Evolutionary conservation across 225 moss, liverwort and hornwort species (phyloP), one percentile per base, ranked within the genome.

Genomic region (Anthoceros angustus): DNA sequence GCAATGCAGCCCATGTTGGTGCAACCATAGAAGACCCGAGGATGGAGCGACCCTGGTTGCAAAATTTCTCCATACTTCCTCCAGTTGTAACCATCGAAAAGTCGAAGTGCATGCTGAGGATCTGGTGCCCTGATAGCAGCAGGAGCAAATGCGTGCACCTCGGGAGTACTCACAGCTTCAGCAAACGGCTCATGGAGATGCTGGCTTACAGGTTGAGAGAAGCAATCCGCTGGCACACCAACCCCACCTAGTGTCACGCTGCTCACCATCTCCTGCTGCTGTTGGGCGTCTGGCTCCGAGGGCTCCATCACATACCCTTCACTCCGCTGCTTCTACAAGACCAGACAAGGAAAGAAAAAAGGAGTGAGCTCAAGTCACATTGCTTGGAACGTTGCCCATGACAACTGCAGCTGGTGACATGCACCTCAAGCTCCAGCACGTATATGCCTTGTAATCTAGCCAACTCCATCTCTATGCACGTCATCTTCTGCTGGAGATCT

Each of bases 1-100:
- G 76, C 76, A 40, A 76, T 76, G 66, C 76, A 76, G 62, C 76
- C 76, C 43, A 76, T 76, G 68, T 76, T 76, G 20, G 72, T 62
- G 45, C 76, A 76, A n/a, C 76, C 76, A 72, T 72, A 72, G 39
- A 72, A 76, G 11, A 72, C 66, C 12, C 72, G 69, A 8, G 72
- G 76, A 25, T 41, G 12, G 41, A 46, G 38, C 41, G 23, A 12
- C 38, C 72, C 72, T 23, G 68, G 72, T 16, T 68, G 25, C 63
- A 68, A n/a, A 20, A 76, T 72, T 60, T 76, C 76, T 25, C 65
- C 65, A 66, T 72, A 76, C 38, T 72, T 72, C 18, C 76, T 64
- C 76, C 76, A 76, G 16, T 72, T 72, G 46, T 76, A 76, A 26
- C 76, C 76, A 67, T 76, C 76, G 40, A 76, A 76, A 60, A 10